Evolutionary conservation across 1,284 basidiomycete species (phyloP).

Genomic region (Rhodotorula glutinis): DNA sequence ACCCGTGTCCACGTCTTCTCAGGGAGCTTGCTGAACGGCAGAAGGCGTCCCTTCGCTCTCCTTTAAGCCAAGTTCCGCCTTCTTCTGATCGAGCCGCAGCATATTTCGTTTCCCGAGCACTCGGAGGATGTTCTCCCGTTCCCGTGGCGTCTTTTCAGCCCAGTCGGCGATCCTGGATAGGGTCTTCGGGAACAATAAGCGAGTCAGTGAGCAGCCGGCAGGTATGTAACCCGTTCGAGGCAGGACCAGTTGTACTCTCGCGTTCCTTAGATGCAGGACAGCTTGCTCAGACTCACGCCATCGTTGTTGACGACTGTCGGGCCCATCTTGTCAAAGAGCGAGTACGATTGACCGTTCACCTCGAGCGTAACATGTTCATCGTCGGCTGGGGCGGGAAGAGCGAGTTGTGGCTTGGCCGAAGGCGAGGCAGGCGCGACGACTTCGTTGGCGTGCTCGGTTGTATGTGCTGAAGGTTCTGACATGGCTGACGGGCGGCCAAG

Average conservation of each 20-base stretch:
- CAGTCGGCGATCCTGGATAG: slow-evolving; percentile 33
- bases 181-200: slow-evolving; percentile 3
- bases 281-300: slow-evolving; percentile 15
- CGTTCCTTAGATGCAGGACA: not conserved
- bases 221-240: not conserved
- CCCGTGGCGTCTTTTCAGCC: slow-evolving; percentile 18
- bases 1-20: not conserved
- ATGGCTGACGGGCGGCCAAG: not conserved
- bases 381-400: slow-evolving; percentile 24
- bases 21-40: not conserved
- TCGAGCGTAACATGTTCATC: slow-evolving; percentile 16
- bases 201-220: not conserved
- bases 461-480: not conserved
- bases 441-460: not conserved
- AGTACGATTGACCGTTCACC: slow-evolving; percentile 23
- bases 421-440: not conserved
- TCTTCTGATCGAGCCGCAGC: slow-evolving; percentile 26
- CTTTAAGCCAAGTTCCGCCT: slow-evolving; percentile 6
- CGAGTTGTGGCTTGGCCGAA: slow-evolving; percentile 8
- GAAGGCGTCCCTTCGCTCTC: not conserved
- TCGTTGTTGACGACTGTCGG: slow-evolving; percentile 33
- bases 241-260: not conserved
- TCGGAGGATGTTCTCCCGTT: slow-evolving; percentile 25
- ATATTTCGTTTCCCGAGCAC: slow-evolving; percentile 36
- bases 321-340: slow-evolving; percentile 26